Evolutionary conservation across 305 asterid genomes (phyloP).

Genomic region (Ajuga reptans): DNA sequence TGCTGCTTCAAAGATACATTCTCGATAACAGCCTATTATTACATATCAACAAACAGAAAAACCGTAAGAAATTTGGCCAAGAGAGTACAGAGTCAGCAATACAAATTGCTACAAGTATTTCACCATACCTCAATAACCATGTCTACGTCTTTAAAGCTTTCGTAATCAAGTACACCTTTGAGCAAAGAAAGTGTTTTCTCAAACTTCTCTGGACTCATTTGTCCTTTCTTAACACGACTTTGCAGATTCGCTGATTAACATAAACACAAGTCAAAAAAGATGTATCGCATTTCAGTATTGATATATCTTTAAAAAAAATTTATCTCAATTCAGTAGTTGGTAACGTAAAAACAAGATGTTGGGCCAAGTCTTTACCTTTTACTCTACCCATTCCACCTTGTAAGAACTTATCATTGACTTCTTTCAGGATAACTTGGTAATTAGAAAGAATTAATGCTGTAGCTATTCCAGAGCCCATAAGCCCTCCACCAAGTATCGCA

Average conservation of each 20-base stretch:
- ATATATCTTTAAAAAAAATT: no score
- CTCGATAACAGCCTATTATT: conserved; percentile 93
- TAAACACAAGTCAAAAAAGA: conserved; percentile 1
- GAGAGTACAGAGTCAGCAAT: neutral
- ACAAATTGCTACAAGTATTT: neutral
- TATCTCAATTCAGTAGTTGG: neutral
- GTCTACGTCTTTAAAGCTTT: conserved; percentile 85
- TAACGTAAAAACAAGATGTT: neutral
- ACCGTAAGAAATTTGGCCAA: neutral
- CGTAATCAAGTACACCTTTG: conserved; percentile 82
- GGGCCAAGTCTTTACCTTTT: conserved; percentile 47
- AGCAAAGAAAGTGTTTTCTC: conserved; percentile 70
- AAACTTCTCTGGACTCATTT: conserved; percentile 66
- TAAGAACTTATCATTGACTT: conserved; percentile 84
- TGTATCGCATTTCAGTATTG: neutral
- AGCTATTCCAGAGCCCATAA: conserved; percentile 99
- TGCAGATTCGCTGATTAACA: conserved; percentile 63
- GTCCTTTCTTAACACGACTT: conserved; percentile 87
- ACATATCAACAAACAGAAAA: conserved; percentile 13
- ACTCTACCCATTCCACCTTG: conserved; percentile 82
- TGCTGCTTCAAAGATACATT: conserved; percentile 85
- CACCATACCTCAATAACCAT: conserved; percentile 88
- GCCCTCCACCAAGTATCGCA: conserved; percentile 96
- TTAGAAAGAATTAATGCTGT: conserved; percentile 73
- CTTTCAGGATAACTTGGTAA: conserved; percentile 76